Evolutionary conservation across 768 basidiomycete genomes (phyloP).

Genomic region (Boletus rubescentipes): DNA sequence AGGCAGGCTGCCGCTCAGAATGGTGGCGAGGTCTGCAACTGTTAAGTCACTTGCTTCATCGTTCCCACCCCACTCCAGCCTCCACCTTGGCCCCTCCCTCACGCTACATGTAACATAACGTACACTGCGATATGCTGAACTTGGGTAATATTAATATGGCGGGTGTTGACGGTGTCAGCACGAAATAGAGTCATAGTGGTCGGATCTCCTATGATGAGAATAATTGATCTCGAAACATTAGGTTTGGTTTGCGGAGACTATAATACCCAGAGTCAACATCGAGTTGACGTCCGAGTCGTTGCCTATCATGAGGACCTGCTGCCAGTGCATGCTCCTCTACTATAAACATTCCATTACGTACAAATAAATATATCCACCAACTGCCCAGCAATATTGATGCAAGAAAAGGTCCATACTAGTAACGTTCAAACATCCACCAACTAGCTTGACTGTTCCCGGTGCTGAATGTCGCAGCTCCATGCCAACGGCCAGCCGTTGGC

Average conservation of each 20-base stretch:
- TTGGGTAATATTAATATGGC: conserved; percentile 22
- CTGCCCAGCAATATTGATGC: not conserved
- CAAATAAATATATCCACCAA: not conserved
- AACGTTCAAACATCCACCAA: not conserved
- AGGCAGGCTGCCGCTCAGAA: conserved; percentile 52
- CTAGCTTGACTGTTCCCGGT: not conserved
- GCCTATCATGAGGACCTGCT: too few species aligned
- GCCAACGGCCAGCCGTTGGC: conserved; percentile 37
- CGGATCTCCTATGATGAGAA: too few species aligned
- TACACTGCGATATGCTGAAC: conserved; percentile 30
- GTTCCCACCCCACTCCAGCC: conserved; percentile 6
- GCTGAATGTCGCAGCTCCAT: conserved; percentile 58
- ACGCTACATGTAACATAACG: conserved; percentile 32
- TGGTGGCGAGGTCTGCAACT: conserved; percentile 72
- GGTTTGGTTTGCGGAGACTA: too few species aligned
- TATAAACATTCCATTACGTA: too few species aligned
- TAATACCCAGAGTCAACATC: too few species aligned
- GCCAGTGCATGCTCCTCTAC: too few species aligned
- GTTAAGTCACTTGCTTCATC: conserved; percentile 40
- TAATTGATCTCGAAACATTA: too few species aligned
- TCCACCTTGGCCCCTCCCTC: conserved; percentile 13
- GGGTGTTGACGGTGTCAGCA: conserved; percentile 7
- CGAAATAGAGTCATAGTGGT: conserved; percentile 1
- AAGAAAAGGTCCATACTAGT: not conserved
- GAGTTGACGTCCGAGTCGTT: too few species aligned